A percentile compares a stretch with the other conserved stretches of the same genome.
Conservation (phyloP, 345 rosid genomes). For the Hibiscus syriacus region DNA sequence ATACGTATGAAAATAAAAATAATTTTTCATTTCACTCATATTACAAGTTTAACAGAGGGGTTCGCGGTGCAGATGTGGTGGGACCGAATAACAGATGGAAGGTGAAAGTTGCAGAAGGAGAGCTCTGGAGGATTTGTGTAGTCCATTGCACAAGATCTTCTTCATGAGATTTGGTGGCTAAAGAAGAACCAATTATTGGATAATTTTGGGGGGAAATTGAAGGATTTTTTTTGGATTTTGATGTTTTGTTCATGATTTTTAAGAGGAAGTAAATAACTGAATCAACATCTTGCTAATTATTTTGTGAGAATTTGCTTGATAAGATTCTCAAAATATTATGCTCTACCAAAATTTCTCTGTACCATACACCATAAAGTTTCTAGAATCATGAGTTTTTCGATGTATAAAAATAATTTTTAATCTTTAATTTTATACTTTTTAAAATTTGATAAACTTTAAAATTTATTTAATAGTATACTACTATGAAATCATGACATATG, state of each 20-base stretch:
- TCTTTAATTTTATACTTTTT: too few relatives aligned
- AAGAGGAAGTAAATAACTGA: background rate
- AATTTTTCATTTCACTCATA: too few relatives aligned
- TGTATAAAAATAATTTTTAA: too few relatives aligned
- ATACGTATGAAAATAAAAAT: too few relatives aligned
- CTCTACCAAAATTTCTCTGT: background rate
- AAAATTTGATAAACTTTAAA: too few relatives aligned
- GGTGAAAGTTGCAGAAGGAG: conserved; percentile 46
- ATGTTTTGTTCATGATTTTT: background rate
- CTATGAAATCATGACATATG: too few relatives aligned
- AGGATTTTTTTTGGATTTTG: background rate
- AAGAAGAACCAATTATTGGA: conserved; percentile 45
- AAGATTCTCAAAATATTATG: background rate
- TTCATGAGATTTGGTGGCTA: conserved; percentile 29
- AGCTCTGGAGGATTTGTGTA: conserved; percentile 33
- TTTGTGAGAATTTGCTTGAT: background rate
- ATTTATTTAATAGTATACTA: too few relatives aligned
- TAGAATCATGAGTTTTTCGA: background rate
- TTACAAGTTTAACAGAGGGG: too few relatives aligned
- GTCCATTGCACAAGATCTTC: conserved; percentile 47
- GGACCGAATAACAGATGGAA: conserved; percentile 32
- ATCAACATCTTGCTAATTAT: background rate
- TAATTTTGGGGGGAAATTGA: conserved; percentile 33
- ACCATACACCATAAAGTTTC: background rate
- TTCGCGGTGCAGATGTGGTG: conserved; percentile 43